Evolutionary conservation across 768 basidiomycete genomes (phyloP).

Genomic region (Phaeotremella skinneri): DNA sequence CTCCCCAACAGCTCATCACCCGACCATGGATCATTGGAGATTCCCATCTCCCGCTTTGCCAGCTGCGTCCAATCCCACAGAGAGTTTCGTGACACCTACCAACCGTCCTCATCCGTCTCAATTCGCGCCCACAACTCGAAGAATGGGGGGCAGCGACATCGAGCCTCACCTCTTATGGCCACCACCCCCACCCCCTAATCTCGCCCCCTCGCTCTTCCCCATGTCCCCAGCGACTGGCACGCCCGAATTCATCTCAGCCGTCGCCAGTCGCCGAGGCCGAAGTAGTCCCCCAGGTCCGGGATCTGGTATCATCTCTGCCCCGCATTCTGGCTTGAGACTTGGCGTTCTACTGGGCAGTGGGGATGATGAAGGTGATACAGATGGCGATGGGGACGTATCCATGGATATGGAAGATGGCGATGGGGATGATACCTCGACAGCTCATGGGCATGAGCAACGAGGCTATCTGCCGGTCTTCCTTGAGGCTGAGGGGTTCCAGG

Average conservation of each 20-base stretch:
- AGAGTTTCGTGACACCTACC: slow-evolving; percentile 11
- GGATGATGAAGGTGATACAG: slow-evolving; percentile 2
- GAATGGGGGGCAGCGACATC: background rate
- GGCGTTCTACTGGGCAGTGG: slow-evolving; percentile 34
- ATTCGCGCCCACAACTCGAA: slow-evolving; percentile 5
- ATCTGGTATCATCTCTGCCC: slow-evolving; percentile 11
- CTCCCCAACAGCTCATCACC: slow-evolving; percentile 23
- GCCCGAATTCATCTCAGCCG: slow-evolving; percentile 11
- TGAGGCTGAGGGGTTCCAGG: slow-evolving; percentile 24
- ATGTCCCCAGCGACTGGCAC: slow-evolving; percentile 30
- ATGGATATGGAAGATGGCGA: slow-evolving; percentile 23
- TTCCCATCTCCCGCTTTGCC: slow-evolving; percentile 27
- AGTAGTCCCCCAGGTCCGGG: background rate
- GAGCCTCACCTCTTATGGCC: slow-evolving; percentile 37
- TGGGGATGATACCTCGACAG: slow-evolving; percentile 13
- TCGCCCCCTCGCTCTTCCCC: slow-evolving; percentile 32
- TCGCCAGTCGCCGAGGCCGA: background rate
- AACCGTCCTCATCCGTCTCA: slow-evolving; percentile 8
- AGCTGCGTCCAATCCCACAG: slow-evolving; percentile 21
- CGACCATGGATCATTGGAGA: slow-evolving; percentile 37
- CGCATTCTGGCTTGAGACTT: slow-evolving; percentile 29
- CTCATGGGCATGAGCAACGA: slow-evolving; percentile 6
- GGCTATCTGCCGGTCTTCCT: slow-evolving; percentile 27
- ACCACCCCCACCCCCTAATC: slow-evolving; percentile 17
- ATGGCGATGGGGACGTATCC: slow-evolving; percentile 28